Conservation (phyloP, 768 basidiomycete species). For the Kwoniella europaea region DNA sequence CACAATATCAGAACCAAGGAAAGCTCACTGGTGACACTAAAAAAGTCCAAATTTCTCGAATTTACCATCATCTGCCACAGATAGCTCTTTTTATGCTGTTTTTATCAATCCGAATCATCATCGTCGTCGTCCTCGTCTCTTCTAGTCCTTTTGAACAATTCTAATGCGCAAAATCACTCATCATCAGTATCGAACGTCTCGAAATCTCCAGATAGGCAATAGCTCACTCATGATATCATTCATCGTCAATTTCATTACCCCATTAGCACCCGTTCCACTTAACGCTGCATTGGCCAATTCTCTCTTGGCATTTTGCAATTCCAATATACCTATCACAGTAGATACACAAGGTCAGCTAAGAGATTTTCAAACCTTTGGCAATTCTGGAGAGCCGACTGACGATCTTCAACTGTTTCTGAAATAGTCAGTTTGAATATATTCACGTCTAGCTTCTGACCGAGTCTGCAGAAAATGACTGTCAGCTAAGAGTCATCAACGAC, state of each 20-base stretch:
- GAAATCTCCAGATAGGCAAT: neutral
- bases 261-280: constrained; percentile 85
- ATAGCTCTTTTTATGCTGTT: no score
- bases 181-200: neutral
- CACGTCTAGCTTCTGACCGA: constrained; percentile 84
- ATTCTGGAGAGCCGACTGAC: constrained; percentile 59
- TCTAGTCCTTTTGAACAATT: constrained; percentile 13
- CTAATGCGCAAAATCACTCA: constrained; percentile 1
- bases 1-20: no score
- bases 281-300: constrained; percentile 80
- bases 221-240: constrained; percentile 74
- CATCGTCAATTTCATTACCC: constrained; percentile 74
- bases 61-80: no score
- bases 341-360: neutral
- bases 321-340: constrained; percentile 37
- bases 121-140: constrained; percentile 20
- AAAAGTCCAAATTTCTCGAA: no score
- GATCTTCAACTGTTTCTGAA: constrained; percentile 81
- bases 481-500: neutral
- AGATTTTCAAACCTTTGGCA: neutral
- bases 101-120: constrained; percentile 14
- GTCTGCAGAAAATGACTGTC: constrained; percentile 48
- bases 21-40: no score
- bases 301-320: constrained; percentile 93
- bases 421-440: constrained; percentile 75